Conservation (phyloP, 1,284 basidiomycete genomes). For the Stereum hirsutum region DNA sequence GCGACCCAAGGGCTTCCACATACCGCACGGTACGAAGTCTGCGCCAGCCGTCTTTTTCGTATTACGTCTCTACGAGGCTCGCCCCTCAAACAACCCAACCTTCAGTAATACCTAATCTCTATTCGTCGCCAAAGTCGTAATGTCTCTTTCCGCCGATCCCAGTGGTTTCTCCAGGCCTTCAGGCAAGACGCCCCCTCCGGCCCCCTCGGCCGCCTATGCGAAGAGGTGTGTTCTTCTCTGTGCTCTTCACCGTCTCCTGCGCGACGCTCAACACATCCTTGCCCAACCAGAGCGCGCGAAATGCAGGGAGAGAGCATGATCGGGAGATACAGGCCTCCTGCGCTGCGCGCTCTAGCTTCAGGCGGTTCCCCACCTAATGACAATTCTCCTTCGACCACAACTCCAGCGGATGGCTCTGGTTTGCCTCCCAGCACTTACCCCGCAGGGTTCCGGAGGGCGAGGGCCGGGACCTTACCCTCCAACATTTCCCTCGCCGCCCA, state of each 20-base stretch:
- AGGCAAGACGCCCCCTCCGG: constrained; percentile 83
- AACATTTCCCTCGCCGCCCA: constrained; percentile 82
- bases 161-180: constrained; percentile 71
- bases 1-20: not conserved
- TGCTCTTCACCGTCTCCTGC: not conserved
- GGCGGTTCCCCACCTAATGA: constrained; percentile 69
- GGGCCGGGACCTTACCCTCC: constrained; percentile 83
- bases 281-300: constrained; percentile 60
- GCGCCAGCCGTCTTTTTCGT: constrained; percentile 8
- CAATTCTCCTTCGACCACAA: constrained; percentile 25
- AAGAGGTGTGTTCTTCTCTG: constrained; percentile 51
- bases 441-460: constrained; percentile 75
- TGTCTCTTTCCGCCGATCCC: constrained; percentile 81
- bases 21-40: not conserved
- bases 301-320: constrained; percentile 68
- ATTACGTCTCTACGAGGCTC: constrained; percentile 5
- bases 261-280: constrained; percentile 9
- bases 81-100: constrained; percentile 18
- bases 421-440: constrained; percentile 66
- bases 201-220: constrained; percentile 81
- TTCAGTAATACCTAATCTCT: constrained; percentile 80
- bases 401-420: constrained; percentile 45
- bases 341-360: constrained; percentile 62
- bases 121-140: constrained; percentile 51
- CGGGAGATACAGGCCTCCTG: constrained; percentile 69